A percentile compares a stretch with the other conserved stretches of the same genome.
phyloP scores from a whole-genome alignment of 331 rosid species.

The Rhamnella rubrinervis region DNA sequence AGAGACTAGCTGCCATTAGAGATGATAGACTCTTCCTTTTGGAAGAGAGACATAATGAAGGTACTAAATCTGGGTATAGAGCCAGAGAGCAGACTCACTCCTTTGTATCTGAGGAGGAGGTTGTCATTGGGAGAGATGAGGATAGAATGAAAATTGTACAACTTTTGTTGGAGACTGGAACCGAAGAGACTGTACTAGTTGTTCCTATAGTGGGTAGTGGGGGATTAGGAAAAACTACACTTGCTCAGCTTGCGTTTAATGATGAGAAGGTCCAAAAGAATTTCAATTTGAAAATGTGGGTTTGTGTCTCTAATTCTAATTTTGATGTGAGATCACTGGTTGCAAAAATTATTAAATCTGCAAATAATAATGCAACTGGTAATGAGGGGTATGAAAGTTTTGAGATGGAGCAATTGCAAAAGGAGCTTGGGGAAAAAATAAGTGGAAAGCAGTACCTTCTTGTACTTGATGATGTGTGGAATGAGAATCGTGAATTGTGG shows the following conservation, averaged over 20 bases:
- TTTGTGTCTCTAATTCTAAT: slow-evolving; percentile 21
- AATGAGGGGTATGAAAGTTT: slow-evolving; percentile 7
- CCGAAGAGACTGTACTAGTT: slow-evolving; percentile 14
- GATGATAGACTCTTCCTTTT: slow-evolving; percentile 15
- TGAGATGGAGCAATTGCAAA: background rate
- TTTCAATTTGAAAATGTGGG: slow-evolving; percentile 40
- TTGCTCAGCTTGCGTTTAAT: slow-evolving; percentile 32
- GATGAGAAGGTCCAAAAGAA: background rate
- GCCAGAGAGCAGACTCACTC: slow-evolving; percentile 23
- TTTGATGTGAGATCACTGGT: slow-evolving; percentile 25
- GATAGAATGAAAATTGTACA: slow-evolving; percentile 11
- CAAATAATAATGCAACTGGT: background rate
- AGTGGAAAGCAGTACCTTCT: slow-evolving; percentile 12
- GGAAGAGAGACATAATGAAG: background rate
- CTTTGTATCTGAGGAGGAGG: slow-evolving; percentile 27
- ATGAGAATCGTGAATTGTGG: background rate
- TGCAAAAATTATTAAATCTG: slow-evolving; percentile 12
- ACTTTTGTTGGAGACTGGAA: background rate
- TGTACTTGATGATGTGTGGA: slow-evolving; percentile 24
- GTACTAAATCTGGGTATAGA: background rate
- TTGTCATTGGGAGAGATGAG: slow-evolving; percentile 37
- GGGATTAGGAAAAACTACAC: slow-evolving; percentile 44
- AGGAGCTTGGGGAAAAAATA: background rate
- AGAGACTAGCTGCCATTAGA: slow-evolving; percentile 27
- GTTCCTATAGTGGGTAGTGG: slow-evolving; percentile 37